Evolutionary conservation across 2,329 filamentous ascomycete genomes (phyloP), one percentile per base, ranked within the genome.

Genomic region (Trichoderma sp.): DNA sequence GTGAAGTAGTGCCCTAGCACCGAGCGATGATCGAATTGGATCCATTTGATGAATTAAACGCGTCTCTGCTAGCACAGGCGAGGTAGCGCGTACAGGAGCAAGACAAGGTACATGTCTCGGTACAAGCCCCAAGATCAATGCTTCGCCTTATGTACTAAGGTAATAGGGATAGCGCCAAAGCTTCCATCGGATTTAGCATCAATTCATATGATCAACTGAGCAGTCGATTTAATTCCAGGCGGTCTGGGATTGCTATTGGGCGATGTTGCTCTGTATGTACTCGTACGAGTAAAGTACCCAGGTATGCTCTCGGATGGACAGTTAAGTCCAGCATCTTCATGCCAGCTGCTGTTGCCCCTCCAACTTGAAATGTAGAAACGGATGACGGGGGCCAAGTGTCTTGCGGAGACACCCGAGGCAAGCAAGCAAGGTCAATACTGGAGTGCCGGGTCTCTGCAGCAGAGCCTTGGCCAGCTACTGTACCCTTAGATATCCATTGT

Each of bases 291-390:
- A 34, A 2, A 17, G 13, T 39, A 39, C 36, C 12, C 12, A 32
- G 30, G 34, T 17, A 43, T 43, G 39, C 39, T n/a, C 15, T 43
- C 3, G 39, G 39, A 43, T 3, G 17, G 15, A n/a, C 39, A n/a
- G 17, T n/a, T 43, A 17, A 3, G 39, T 43, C 7, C 39, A 43
- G 20, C 3, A 23, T 53, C n/a, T 53, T 20, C 67, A 61, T 61
- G 28, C 66, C 67, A 68, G 57, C 39, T 32, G 57, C n/a, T 59
- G 39, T 69, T 61, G 13, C 67, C 67, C 67, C 57, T 62, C 67
- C 67, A 53, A 69, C 57, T 43, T 2, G 64, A 47, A 36, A 23
- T 61, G 63, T 20, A 47, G 64, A 58, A 58, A 67, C 50, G 3
- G 55, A 43, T 15, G 50, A 62, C 30, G 67, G 53, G 39, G 30